phyloP scores from a whole-genome alignment of 164 flowering plant genomes.

The Vitis riparia region DNA sequence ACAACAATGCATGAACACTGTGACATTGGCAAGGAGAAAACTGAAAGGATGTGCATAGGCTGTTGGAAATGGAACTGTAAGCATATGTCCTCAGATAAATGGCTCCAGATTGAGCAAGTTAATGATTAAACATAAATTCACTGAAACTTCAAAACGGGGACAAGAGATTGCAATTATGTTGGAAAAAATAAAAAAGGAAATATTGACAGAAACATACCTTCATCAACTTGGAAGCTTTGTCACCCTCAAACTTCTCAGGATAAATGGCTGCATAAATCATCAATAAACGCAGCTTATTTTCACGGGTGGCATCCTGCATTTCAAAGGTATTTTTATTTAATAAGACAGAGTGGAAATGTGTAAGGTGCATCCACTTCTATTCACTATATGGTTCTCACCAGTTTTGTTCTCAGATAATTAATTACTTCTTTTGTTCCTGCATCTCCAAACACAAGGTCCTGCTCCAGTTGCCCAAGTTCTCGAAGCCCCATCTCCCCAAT shows the following conservation, averaged over 20 bases:
- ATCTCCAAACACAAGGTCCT: slow-evolving; percentile 96
- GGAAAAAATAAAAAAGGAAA: background rate
- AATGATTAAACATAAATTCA: background rate
- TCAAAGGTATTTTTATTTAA: slow-evolving; percentile 13
- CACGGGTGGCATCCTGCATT: slow-evolving; percentile 70
- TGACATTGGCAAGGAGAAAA: background rate
- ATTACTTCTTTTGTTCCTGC: slow-evolving; percentile 92
- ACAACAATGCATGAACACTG: no score
- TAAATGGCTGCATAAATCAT: slow-evolving; percentile 85
- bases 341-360: background rate
- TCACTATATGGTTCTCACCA: slow-evolving; percentile 36
- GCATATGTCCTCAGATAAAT: background rate
- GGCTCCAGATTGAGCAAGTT: no score
- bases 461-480: slow-evolving; percentile 93
- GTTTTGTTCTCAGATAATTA: slow-evolving; percentile 66
- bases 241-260: slow-evolving; percentile 98
- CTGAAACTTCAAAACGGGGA: background rate
- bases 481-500: slow-evolving; percentile 76
- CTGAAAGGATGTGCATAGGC: no score
- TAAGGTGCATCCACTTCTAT: slow-evolving; percentile 3
- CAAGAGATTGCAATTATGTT: background rate
- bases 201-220: slow-evolving; percentile 49
- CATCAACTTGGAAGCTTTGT: slow-evolving; percentile 87
- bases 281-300: slow-evolving; percentile 83
- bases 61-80: no score